Evolutionary conservation across 2,329 filamentous ascomycete species (phyloP), one percentile per base, ranked within the genome.

Genomic region (Trichoderma oligosporum): DNA sequence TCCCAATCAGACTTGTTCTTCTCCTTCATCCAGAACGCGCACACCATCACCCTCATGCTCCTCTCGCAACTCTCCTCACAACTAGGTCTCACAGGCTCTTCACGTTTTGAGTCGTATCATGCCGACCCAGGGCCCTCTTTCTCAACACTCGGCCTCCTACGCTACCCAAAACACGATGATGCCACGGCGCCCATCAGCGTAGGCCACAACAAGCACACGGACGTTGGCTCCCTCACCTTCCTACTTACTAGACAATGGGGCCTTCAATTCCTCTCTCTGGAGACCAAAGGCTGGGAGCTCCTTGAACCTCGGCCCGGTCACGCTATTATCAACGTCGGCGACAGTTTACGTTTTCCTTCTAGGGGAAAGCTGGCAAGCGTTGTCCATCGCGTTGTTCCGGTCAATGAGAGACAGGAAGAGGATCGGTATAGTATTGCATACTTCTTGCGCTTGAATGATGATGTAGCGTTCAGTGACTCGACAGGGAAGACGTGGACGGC

Each of bases 311-410:
- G 62, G 18, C 59, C 62, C 1, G 62, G 62, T 1, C 64, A 68
- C 55, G 69, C 68, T 12, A 65, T 72, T 45, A 62, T 70, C 59
- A 73, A 71, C 60, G 63, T 73, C 27, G 70, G 68, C 2, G 68
- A 73, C 55, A 60, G 61, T 14, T 52, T 71, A 42, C 64, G 53
- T n/a, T 57, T 60, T 29, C 47, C 60, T 4, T 57, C 58, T 5
- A 22, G 27, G 18, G 14, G 25, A 8, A 12, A 18, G 7, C 14
- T 52, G 2, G 11, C 20, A 7, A 39, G 31, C 14, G 27, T n/a
- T 7, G 18, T 52, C n/a, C 47, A 52, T 14, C 31, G 47, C 22
- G 47, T 39, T 12, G 27, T 39, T 9, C 47, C 47, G 6, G 14
- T 52, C 7, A 22, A 16, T 29, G 16, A 24, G 7, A 12, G 11